Conservation (phyloP, 768 basidiomycete species). For the Termitomyces sp. region DNA sequence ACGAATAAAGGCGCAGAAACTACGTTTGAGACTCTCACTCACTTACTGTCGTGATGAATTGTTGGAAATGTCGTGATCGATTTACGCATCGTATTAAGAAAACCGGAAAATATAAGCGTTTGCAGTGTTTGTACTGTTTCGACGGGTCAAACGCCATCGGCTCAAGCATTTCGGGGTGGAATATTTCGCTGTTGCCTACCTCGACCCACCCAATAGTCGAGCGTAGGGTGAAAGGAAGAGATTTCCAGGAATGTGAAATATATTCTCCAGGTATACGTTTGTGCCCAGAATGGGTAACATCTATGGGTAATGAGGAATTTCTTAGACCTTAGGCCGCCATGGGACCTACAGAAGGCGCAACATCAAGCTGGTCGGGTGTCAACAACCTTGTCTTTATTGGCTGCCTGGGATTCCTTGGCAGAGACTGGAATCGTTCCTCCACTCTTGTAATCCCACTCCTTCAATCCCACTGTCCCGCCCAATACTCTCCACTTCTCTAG, state of each 20-base stretch:
- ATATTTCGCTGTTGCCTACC: no score
- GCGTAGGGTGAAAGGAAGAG: no score
- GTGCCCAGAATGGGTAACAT: neutral
- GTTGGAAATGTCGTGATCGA: neutral
- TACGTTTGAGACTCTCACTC: neutral
- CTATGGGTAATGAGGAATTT: neutral
- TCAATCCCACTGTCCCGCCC: slow-evolving; percentile 65
- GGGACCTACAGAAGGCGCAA: neutral
- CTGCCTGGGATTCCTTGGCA: neutral
- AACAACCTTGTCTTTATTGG: slow-evolving; percentile 1
- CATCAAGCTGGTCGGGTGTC: neutral
- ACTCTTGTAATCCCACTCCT: slow-evolving; percentile 75
- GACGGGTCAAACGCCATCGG: no score
- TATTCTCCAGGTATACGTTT: neutral
- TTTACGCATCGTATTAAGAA: no score
- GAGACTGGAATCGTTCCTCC: slow-evolving; percentile 1
- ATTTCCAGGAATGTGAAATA: no score
- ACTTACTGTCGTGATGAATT: no score
- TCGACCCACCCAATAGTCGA: no score
- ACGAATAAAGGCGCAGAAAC: neutral
- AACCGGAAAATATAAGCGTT: no score
- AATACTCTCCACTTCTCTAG: slow-evolving; percentile 59
- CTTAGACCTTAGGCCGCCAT: neutral
- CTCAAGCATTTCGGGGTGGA: no score
- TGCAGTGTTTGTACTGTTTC: no score